Evolutionary conservation across 2,329 filamentous ascomycete genomes (phyloP).

Genomic region (Teratosphaeria destructans): DNA sequence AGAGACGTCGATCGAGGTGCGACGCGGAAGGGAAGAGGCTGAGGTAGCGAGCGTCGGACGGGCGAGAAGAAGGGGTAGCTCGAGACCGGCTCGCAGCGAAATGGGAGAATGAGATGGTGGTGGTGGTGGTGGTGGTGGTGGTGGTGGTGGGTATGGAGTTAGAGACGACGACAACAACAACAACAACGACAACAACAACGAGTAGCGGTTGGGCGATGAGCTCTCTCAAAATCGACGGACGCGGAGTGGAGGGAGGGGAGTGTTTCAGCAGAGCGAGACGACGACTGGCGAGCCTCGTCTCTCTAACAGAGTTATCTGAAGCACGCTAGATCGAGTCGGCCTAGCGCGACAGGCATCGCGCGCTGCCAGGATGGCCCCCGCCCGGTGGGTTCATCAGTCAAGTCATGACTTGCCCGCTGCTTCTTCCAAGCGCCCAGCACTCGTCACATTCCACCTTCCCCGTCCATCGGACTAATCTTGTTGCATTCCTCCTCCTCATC

Average conservation of each 20-base stretch:
- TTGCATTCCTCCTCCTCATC: no score
- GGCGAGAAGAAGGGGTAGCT: neutral
- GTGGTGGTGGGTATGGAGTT: neutral
- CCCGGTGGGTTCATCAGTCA: neutral
- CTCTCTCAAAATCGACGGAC: neutral
- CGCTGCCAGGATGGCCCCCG: neutral
- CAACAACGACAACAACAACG: neutral
- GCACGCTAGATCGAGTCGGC: neutral
- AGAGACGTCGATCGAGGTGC: neutral
- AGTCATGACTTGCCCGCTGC: neutral
- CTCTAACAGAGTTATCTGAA: neutral
- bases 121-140: neutral
- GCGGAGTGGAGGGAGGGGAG: neutral
- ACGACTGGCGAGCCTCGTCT: neutral
- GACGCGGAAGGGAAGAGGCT: neutral
- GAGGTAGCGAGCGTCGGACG: neutral
- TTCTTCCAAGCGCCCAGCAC: neutral
- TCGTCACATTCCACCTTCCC: neutral
- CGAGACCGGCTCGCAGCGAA: slow-evolving; percentile 4
- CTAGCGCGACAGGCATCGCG: neutral
- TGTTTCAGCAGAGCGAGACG: neutral
- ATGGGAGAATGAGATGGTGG: neutral
- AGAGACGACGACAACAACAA: neutral
- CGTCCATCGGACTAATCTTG: neutral
- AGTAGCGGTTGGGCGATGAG: neutral